Percentiles rank a stretch among this genome's conserved stretches.
These are phyloP conservation scores for Primulina tabacum DNA, from an alignment of 257 asterid genomes.

Conservation along the genomic window DNA sequence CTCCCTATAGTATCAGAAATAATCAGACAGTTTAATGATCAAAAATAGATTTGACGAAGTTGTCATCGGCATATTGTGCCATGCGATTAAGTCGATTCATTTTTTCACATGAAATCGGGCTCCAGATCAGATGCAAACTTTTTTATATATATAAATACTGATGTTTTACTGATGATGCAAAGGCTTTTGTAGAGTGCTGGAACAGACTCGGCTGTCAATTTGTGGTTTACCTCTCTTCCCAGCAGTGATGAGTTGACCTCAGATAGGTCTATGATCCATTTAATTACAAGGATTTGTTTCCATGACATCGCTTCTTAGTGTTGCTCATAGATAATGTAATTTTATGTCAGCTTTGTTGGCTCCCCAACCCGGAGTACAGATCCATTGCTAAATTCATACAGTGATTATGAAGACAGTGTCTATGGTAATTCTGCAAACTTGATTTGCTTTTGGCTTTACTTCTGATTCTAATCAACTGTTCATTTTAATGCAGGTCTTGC, in stretches of 20 bases:
- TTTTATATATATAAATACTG: slow-evolving; percentile 24
- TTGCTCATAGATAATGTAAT: slow-evolving; percentile 24
- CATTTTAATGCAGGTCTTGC: slow-evolving; percentile 60
- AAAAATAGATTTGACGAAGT: slow-evolving; percentile 12
- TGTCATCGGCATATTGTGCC: slow-evolving; percentile 5
- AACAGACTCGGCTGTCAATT: slow-evolving; percentile 90
- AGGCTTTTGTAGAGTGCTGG: slow-evolving; percentile 84
- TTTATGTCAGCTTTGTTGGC: slow-evolving; percentile 42
- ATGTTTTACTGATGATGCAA: slow-evolving; percentile 31
- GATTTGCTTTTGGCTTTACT: slow-evolving; percentile 14
- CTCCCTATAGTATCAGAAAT: background rate
- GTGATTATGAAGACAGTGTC: slow-evolving; percentile 91
- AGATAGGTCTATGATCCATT: slow-evolving; percentile 47
- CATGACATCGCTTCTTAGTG: slow-evolving; percentile 1
- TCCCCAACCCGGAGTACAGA: slow-evolving; percentile 39
- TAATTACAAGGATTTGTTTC: slow-evolving; percentile 9
- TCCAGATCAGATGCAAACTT: slow-evolving; percentile 18
- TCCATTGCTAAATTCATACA: slow-evolving; percentile 70
- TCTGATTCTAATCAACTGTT: slow-evolving; percentile 27
- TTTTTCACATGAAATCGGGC: slow-evolving; percentile 17
- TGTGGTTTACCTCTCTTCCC: slow-evolving; percentile 67
- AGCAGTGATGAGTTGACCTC: slow-evolving; percentile 37
- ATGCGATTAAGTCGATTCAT: slow-evolving; percentile 4
- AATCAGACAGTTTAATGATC: slow-evolving; percentile 15
- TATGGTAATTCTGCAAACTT: slow-evolving; percentile 56